A percentile compares a stretch with the other conserved stretches of the same genome.
Evolutionary conservation across 2,329 filamentous ascomycete genomes (phyloP).

Genomic region (Thelonectria rubi): DNA sequence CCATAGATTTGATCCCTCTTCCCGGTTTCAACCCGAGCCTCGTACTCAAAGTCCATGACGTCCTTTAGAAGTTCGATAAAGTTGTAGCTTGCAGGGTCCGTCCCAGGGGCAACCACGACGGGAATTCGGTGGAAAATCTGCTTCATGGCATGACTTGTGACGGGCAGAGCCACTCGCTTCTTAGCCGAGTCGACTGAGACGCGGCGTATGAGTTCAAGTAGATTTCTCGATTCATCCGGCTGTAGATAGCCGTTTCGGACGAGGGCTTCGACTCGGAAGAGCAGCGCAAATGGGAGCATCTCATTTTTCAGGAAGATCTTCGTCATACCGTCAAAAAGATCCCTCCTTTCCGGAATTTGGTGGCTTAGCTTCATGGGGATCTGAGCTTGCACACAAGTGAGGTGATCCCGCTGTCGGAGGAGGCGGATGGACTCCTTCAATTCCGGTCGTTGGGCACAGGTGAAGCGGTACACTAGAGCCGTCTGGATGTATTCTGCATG

Average conservation of each 20-base stretch:
- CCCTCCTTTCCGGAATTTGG: constrained; percentile 25
- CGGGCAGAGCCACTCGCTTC: constrained; percentile 43
- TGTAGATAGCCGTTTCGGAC: constrained; percentile 70
- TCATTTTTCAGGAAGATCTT: constrained; percentile 37
- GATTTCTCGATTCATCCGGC: constrained; percentile 57
- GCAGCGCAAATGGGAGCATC: constrained; percentile 57
- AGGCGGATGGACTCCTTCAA: constrained; percentile 30
- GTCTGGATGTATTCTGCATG: constrained; percentile 40
- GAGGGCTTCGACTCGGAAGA: constrained; percentile 71
- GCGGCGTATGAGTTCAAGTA: constrained; percentile 56
- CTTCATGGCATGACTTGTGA: constrained; percentile 64
- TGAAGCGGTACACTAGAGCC: constrained; percentile 57
- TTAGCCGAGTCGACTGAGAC: constrained; percentile 41
- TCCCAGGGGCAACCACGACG: constrained; percentile 61
- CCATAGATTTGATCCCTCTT: constrained; percentile 42
- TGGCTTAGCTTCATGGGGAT: constrained; percentile 28
- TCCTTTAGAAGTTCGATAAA: constrained; percentile 51
- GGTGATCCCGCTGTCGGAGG: constrained; percentile 36
- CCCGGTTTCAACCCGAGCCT: constrained; percentile 42
- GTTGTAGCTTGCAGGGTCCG: constrained; percentile 53
- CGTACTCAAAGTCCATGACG: constrained; percentile 53
- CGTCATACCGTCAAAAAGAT: constrained; percentile 35
- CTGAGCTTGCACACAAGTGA: constrained; percentile 38
- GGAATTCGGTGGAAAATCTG: constrained; percentile 62
- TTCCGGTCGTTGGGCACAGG: neutral